A percentile compares a stretch with the other conserved stretches of the same genome.
Evolutionary conservation across 257 asterid species (phyloP).

Genomic region (Marsdenia floribunda): DNA sequence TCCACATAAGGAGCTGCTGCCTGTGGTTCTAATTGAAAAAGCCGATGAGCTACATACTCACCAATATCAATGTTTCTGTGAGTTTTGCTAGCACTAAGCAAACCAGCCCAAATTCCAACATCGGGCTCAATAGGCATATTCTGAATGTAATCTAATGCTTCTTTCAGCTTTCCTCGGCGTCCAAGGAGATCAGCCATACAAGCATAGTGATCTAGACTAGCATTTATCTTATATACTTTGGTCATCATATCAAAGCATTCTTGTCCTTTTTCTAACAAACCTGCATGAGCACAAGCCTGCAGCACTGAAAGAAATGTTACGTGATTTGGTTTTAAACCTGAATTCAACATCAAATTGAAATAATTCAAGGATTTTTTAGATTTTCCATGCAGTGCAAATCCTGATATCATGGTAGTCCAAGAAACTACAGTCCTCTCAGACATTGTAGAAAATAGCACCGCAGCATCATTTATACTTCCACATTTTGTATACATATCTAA

Average conservation of each 20-base stretch:
- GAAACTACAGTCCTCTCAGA: slow-evolving; percentile 41
- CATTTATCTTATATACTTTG: slow-evolving; percentile 23
- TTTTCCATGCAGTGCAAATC: slow-evolving; percentile 58
- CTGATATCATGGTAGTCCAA: slow-evolving; percentile 68
- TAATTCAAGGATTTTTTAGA: slow-evolving; percentile 38
- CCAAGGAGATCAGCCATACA: slow-evolving; percentile 64
- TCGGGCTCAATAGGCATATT: slow-evolving; percentile 56
- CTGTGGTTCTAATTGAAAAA: slow-evolving; percentile 44
- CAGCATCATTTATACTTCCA: slow-evolving; percentile 55
- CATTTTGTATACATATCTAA: slow-evolving; percentile 73
- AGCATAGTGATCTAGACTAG: slow-evolving; percentile 52
- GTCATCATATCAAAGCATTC: slow-evolving; percentile 43
- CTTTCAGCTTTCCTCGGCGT: slow-evolving; percentile 52
- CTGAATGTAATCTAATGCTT: slow-evolving; percentile 42
- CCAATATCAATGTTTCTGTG: slow-evolving; percentile 49
- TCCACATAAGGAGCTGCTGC: slow-evolving; percentile 71
- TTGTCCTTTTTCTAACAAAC: slow-evolving; percentile 46
- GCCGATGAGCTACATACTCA: slow-evolving; percentile 38
- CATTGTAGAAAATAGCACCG: slow-evolving; percentile 42
- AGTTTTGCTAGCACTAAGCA: slow-evolving; percentile 63
- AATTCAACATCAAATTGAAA: slow-evolving; percentile 41
- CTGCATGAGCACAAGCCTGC: slow-evolving; percentile 78
- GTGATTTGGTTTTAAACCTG: slow-evolving; percentile 49
- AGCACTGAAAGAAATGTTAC: slow-evolving; percentile 63
- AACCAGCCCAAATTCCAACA: slow-evolving; percentile 61